A percentile compares a stretch with the other conserved stretches of the same genome.
These are phyloP conservation scores for Mucor velutinosus DNA, from an alignment of 371 early-diverging fungal genomes.

Conservation along the genomic window DNA sequence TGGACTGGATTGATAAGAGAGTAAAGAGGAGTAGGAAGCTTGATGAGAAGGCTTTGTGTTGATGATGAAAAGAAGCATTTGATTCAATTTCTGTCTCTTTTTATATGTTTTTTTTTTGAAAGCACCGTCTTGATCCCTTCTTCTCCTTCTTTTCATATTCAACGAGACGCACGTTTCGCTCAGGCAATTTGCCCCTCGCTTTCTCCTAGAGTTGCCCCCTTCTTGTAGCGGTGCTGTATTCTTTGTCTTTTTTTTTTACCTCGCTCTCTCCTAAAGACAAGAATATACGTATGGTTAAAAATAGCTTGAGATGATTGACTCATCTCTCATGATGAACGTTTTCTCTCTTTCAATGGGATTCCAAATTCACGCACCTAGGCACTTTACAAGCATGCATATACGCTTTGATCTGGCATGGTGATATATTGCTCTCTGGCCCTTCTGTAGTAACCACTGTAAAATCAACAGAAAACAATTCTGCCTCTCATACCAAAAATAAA, in stretches of 20 bases:
- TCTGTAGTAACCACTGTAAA: background rate
- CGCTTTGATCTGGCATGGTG: background rate
- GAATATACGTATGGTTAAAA: background rate
- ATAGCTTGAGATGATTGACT: background rate
- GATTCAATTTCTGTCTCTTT: background rate
- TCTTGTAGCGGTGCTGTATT: background rate
- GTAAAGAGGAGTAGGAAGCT: conserved; percentile 1
- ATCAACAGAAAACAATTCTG: background rate
- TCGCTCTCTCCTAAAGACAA: background rate
- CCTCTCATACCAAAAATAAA: background rate
- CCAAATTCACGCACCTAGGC: too few species aligned
- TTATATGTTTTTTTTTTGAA: background rate
- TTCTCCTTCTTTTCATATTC: background rate
- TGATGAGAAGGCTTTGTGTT: background rate
- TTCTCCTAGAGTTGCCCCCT: background rate
- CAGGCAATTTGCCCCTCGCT: background rate
- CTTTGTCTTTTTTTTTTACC: background rate
- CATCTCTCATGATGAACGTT: too few species aligned
- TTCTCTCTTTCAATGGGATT: too few species aligned
- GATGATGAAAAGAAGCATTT: background rate
- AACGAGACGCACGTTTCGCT: background rate
- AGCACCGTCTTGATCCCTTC: background rate
- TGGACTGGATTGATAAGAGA: background rate
- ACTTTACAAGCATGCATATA: background rate
- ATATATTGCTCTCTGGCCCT: background rate